Evolutionary conservation across 169 alveolate genomes (phyloP).

Genomic region (Plasmodium reichenowi): DNA sequence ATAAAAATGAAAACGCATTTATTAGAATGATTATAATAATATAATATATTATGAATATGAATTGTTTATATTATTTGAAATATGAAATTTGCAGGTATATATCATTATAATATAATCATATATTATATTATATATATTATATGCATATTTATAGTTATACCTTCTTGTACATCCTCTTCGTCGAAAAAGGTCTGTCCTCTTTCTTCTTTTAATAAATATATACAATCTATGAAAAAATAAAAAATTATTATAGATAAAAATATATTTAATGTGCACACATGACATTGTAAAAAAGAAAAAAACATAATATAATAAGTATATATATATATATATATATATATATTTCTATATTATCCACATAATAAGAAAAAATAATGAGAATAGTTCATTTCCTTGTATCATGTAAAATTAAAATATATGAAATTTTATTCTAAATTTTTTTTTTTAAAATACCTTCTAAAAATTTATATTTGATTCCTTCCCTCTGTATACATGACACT

Average conservation of each 20-base stretch:
- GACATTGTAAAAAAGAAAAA: too few relatives aligned
- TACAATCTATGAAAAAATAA: constrained; percentile 31
- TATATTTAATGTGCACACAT: neutral
- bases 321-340: neutral
- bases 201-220: constrained; percentile 35
- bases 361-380: too few relatives aligned
- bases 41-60: neutral
- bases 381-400: too few relatives aligned
- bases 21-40: neutral
- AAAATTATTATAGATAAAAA: neutral
- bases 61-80: too few relatives aligned
- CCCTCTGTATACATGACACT: constrained; percentile 69
- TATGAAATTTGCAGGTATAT: too few relatives aligned
- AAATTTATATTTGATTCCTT: constrained; percentile 71
- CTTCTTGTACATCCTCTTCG: constrained; percentile 56
- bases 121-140: neutral
- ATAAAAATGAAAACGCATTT: neutral
- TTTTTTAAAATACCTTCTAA: constrained; percentile 60
- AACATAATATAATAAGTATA: neutral
- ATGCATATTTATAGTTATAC: constrained; percentile 3
- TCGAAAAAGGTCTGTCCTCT: constrained; percentile 22
- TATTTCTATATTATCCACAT: neutral
- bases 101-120: too few relatives aligned
- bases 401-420: too few relatives aligned
- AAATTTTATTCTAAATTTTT: neutral